Conservation (phyloP, 208 protist genomes). For the Herpetomonas tarakana region DNA sequence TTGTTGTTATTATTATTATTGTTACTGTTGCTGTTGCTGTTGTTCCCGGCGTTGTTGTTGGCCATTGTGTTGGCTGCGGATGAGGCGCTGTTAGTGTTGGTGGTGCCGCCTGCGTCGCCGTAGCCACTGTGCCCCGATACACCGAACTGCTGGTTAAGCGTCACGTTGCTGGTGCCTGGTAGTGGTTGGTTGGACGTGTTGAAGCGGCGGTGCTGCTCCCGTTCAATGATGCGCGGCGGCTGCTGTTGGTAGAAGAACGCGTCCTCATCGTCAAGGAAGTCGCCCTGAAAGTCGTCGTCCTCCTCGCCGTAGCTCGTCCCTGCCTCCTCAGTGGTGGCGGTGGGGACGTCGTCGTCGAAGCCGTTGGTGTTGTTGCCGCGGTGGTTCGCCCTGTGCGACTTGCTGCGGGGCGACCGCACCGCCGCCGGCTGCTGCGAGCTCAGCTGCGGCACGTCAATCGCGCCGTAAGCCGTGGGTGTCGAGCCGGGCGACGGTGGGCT, state of each 20-base stretch:
- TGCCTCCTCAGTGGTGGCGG: slow-evolving; percentile 82
- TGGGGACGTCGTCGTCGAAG: slow-evolving; percentile 31
- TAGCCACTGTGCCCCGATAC: not conserved
- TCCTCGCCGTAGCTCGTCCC: slow-evolving; percentile 49
- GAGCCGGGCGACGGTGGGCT: not conserved
- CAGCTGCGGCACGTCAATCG: not conserved
- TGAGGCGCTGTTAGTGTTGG: slow-evolving; percentile 2
- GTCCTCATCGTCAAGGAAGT: slow-evolving; percentile 19
- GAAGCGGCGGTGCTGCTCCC: slow-evolving; percentile 69
- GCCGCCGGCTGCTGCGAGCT: not conserved
- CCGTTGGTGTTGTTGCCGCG: slow-evolving; percentile 8
- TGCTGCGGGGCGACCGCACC: slow-evolving; percentile 2
- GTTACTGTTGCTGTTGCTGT: not conserved
- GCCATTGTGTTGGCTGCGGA: not conserved
- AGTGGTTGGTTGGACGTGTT: slow-evolving; percentile 8
- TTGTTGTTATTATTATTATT: not conserved
- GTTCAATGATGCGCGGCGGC: slow-evolving; percentile 83
- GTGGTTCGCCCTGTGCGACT: slow-evolving; percentile 20
- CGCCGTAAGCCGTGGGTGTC: not conserved
- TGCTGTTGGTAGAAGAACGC: slow-evolving; percentile 15
- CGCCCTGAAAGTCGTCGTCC: slow-evolving; percentile 11
- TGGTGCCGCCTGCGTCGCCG: slow-evolving; percentile 8
- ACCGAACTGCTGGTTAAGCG: slow-evolving; percentile 8
- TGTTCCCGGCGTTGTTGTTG: not conserved
- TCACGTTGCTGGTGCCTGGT: slow-evolving; percentile 14